Percentiles rank a stretch among this genome's conserved stretches.
phyloP scores from a whole-genome alignment of 1,139 yeast genomes.

The Pichia sp. region DNA sequence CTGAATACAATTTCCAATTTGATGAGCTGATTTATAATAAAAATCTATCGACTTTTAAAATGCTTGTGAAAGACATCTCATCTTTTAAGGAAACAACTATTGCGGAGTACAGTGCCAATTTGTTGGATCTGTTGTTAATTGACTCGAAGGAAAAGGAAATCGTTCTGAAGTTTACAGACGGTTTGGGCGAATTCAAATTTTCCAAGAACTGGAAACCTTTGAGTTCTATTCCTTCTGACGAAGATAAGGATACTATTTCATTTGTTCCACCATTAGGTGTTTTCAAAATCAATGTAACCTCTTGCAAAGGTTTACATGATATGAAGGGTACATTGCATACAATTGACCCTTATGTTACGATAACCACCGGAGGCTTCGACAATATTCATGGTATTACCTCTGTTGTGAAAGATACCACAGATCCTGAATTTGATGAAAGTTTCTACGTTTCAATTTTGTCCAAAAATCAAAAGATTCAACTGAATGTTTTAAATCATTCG shows the following conservation, averaged over 20 bases:
- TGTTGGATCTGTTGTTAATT: conserved; percentile 41
- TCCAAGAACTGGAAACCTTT: conserved; percentile 69
- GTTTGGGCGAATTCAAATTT: conserved; percentile 44
- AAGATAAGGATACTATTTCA: conserved; percentile 34
- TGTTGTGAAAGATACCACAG: conserved; percentile 38
- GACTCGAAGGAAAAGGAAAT: conserved; percentile 18
- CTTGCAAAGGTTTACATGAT: conserved; percentile 44
- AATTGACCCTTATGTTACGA: conserved; percentile 64
- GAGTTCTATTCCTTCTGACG: conserved; percentile 42
- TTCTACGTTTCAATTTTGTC: conserved; percentile 56
- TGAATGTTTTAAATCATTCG: conserved; percentile 62
- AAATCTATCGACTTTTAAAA: conserved; percentile 42
- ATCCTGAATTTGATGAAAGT: conserved; percentile 52
- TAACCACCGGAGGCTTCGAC: conserved; percentile 40
- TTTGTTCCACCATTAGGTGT: conserved; percentile 59
- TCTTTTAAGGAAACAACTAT: conserved; percentile 37
- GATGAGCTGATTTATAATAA: conserved; percentile 58
- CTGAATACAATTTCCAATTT: conserved; percentile 57
- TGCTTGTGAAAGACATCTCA: conserved; percentile 51
- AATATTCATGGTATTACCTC: conserved; percentile 47
- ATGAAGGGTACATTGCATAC: conserved; percentile 41
- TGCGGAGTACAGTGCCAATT: conserved; percentile 42
- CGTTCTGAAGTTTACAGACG: conserved; percentile 35
- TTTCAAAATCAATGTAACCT: conserved; percentile 48
- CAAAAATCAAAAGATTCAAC: conserved; percentile 47